Base-by-base conservation (phyloP, 2,329 filamentous ascomycete genomes). In the Epichloe aotearoae region DNA sequence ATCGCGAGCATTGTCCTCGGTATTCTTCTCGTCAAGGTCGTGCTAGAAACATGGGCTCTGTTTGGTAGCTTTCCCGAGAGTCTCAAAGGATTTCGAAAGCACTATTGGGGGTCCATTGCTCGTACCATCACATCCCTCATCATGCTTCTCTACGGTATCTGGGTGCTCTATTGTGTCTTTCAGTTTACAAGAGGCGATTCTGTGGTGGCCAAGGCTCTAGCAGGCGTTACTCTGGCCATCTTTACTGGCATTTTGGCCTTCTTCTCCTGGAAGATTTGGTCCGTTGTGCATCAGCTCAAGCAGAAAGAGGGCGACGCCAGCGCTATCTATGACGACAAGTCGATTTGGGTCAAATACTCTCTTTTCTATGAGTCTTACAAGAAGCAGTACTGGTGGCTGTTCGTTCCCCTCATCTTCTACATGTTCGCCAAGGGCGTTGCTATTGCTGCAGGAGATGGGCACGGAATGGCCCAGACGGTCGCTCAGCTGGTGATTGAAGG, bases 351-450 rank as follows among this genome's bases (percentile, higher is more conserved):
- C 65, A 95, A 93, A 72, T 98, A 98, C 76, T 93, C 87, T 61
- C 76, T 96, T 55, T 97, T 98, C 71, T 98, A 98, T 73, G 93
- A 97, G 62, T 84, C 84, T 59, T 97, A 95, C 75, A 89, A 88
- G 72, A 88, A 86, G 68, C 81, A 83, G 59, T 95, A 91, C 73
- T 98, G 93, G 93, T 97, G 91, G 91, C 70, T 96, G 23, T 97
- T 98, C 64, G 77, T 97, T 14, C 93, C 93, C 0, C 74, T 79
- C 54, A 95, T 97, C 61, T 54, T 89, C 56, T 97, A 97, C 73
- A 86, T 90, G 73, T 89, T 96, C 62, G 83, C 82, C 63, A 93
- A 93, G 71, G 90, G 91, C 50, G 84, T 82, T 54, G 81, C 91
- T 52, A 83, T 97, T 57, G 91, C 91, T 14, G 86, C 81, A 33